These are phyloP conservation scores for Sanghuangporus weigelae DNA, from an alignment of 1,284 basidiomycete genomes.

Conservation along the genomic window DNA sequence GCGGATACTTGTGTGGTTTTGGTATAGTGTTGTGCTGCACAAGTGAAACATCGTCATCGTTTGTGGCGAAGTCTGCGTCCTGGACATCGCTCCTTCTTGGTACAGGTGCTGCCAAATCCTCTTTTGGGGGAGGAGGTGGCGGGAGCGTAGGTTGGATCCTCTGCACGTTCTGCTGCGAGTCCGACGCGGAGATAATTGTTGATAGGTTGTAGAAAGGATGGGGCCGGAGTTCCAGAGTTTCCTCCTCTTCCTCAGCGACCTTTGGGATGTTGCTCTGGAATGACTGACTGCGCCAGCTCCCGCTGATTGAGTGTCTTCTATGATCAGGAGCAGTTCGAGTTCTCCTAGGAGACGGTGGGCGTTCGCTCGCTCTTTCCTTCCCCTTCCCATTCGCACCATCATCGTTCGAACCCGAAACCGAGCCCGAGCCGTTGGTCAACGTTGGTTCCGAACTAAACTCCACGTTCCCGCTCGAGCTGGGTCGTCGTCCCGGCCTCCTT, in stretches of 20 bases:
- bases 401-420: background rate
- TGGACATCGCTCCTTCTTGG: background rate
- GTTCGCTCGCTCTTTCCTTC: slow-evolving; percentile 14
- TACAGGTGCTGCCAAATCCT: background rate
- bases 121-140: background rate
- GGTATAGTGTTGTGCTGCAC: background rate
- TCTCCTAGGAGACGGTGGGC: background rate
- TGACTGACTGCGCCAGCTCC: background rate
- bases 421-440: background rate
- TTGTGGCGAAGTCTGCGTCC: background rate
- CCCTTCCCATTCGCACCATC: background rate
- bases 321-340: background rate
- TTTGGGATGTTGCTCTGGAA: background rate
- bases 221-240: background rate
- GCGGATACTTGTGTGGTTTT: background rate
- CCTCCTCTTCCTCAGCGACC: background rate
- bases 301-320: background rate
- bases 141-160: background rate
- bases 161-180: background rate
- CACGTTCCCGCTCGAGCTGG: too few relatives aligned
- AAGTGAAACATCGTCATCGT: background rate
- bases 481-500: background rate
- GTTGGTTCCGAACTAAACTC: too few relatives aligned
- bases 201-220: slow-evolving; percentile 7
- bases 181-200: slow-evolving; percentile 8